Conservation (phyloP, 139 green algal species). For the Asterochloris sp. region DNA sequence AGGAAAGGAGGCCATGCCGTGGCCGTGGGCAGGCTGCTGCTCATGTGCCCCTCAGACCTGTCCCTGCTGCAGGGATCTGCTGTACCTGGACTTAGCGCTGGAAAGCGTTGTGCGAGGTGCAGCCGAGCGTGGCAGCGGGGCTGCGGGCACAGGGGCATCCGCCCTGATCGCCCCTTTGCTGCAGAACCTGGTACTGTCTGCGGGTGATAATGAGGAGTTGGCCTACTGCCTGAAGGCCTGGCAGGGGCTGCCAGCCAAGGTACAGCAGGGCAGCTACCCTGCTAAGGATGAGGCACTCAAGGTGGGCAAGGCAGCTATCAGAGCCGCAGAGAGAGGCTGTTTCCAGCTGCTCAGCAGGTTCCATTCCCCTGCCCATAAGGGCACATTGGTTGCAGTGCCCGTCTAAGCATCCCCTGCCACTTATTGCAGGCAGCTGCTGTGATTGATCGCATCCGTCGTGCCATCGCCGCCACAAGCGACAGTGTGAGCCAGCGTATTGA, state of each 20-base stretch:
- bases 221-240: conserved; percentile 94
- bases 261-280: conserved; percentile 57
- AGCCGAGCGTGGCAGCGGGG: conserved; percentile 65
- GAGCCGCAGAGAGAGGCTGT: not conserved
- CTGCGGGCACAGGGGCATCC: conserved; percentile 63
- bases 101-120: conserved; percentile 79
- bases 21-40: not conserved
- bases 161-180: conserved; percentile 87
- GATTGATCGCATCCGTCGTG: conserved; percentile 81
- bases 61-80: conserved; percentile 63
- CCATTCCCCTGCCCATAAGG: not conserved
- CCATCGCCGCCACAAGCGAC: conserved; percentile 65
- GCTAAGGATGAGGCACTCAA: conserved; percentile 80
- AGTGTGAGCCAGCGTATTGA: conserved; percentile 49
- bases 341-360: not conserved
- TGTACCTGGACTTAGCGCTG: conserved; percentile 97
- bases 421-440: conserved; percentile 72
- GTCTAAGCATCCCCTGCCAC: not conserved
- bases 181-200: conserved; percentile 92
- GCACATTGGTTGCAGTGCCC: not conserved
- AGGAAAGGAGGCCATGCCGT: not conserved
- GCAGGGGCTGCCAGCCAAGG: conserved; percentile 60
- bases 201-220: conserved; percentile 94
- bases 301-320: conserved; percentile 1
- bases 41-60: not conserved